phyloP scores from a whole-genome alignment of 2,329 filamentous ascomycete species.

The Aquanectria penicillioides region DNA sequence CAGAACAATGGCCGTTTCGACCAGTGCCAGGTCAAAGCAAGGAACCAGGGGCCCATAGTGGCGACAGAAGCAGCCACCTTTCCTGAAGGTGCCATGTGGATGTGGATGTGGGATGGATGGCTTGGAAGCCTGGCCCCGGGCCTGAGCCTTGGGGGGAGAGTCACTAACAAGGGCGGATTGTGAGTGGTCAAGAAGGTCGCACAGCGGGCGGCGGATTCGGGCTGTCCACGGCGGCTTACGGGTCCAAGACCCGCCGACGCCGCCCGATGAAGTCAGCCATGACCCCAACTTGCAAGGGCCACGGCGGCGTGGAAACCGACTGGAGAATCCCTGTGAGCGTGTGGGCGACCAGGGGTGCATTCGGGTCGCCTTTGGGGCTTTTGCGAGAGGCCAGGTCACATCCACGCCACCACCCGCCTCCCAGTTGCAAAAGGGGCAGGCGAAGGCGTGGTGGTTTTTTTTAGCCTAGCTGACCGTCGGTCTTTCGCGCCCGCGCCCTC shows the following conservation, averaged over 20 bases:
- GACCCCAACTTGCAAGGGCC: constrained; percentile 9
- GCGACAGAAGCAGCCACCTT: constrained; percentile 23
- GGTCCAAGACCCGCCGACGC: constrained; percentile 27
- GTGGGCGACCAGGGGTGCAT: constrained; percentile 2
- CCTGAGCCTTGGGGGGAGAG: constrained; percentile 31
- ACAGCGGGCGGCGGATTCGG: constrained; percentile 32
- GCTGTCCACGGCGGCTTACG: constrained; percentile 31
- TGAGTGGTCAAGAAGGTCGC: constrained; percentile 29
- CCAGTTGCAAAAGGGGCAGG: constrained; percentile 21
- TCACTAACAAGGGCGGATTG: constrained; percentile 17
- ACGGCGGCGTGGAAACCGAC: constrained; percentile 19
- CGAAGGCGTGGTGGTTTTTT: constrained; percentile 14
- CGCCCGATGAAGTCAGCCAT: constrained; percentile 38
- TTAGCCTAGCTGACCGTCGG: background rate
- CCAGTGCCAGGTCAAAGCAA: constrained; percentile 28
- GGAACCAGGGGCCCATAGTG: constrained; percentile 17
- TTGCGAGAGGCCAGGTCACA: background rate
- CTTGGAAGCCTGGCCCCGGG: constrained; percentile 32
- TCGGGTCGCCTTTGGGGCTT: background rate
- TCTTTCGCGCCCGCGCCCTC: background rate
- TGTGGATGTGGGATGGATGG: constrained; percentile 15
- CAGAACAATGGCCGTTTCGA: constrained; percentile 37
- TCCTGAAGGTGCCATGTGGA: constrained; percentile 15
- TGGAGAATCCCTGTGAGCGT: constrained; percentile 38
- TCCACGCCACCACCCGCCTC: constrained; percentile 22